Evolutionary conservation across 176 grass and related monocot genomes (phyloP).

Genomic region (Stipa capillata): DNA sequence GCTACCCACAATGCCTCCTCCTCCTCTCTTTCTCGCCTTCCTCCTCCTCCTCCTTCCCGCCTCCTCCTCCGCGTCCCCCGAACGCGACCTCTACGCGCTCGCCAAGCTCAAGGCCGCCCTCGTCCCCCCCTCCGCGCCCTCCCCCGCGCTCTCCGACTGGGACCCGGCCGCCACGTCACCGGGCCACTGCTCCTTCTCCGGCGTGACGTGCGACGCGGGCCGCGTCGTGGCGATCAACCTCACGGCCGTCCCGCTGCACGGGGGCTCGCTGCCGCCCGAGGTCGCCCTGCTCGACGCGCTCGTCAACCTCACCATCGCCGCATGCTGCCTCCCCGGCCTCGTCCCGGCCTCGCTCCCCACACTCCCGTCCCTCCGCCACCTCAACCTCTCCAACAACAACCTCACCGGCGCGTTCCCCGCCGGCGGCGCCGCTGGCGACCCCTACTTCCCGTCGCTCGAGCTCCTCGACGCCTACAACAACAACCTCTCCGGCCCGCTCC

Average conservation of each 20-base stretch:
- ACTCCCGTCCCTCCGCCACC: slow-evolving; percentile 41
- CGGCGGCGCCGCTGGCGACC: accelerated
- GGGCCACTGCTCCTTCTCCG: no score
- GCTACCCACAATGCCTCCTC: slow-evolving; percentile 8
- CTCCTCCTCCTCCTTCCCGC: no score
- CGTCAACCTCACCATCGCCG: slow-evolving; percentile 62
- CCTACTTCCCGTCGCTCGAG: slow-evolving; percentile 38
- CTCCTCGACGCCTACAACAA: slow-evolving; percentile 83
- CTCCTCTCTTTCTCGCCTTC: neutral
- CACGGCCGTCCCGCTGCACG: slow-evolving; percentile 37
- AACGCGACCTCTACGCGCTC: no score
- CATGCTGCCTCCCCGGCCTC: slow-evolving; percentile 20
- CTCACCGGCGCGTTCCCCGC: slow-evolving; percentile 6
- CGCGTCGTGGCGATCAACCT: slow-evolving; percentile 60
- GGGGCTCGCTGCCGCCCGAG: slow-evolving; percentile 26
- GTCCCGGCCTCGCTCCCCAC: slow-evolving; percentile 13
- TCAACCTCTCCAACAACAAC: slow-evolving; percentile 92
- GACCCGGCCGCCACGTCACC: no score
- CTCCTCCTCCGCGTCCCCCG: no score
- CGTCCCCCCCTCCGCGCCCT: neutral
- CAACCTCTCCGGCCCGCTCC: slow-evolving; percentile 64
- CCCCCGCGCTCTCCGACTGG: slow-evolving; percentile 46
- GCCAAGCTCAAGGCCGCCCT: slow-evolving; percentile 26
- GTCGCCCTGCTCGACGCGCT: slow-evolving; percentile 40
- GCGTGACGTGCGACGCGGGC: slow-evolving; percentile 37